These are phyloP conservation scores for Fusarium siculi DNA, from an alignment of 2,329 filamentous ascomycete species.

Conservation along the genomic window DNA sequence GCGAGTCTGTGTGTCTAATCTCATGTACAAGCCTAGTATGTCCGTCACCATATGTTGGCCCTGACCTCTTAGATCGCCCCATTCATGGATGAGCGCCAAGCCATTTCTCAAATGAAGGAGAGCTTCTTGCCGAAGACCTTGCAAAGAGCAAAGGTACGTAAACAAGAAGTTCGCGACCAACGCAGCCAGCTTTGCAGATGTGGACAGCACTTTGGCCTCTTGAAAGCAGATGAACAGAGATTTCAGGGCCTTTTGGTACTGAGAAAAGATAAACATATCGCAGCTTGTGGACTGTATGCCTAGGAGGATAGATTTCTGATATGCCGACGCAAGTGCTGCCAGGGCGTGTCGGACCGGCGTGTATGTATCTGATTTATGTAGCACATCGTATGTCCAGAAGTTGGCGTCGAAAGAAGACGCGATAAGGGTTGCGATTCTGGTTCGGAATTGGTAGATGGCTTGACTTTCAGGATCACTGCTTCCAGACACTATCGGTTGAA, in stretches of 20 bases:
- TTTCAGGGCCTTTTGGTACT: background rate
- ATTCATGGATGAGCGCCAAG: background rate
- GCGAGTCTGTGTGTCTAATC: background rate
- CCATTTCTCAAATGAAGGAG: background rate
- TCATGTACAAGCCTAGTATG: background rate
- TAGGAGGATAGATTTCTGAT: background rate
- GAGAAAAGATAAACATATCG: background rate
- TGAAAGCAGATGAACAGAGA: background rate
- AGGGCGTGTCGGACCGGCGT: background rate
- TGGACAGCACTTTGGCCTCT: rapidly evolving
- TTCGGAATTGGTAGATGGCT: slow-evolving; percentile 7
- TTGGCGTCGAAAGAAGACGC: background rate
- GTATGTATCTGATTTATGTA: background rate
- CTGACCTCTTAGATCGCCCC: rapidly evolving
- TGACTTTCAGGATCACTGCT: background rate
- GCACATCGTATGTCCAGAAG: background rate
- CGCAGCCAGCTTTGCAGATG: background rate
- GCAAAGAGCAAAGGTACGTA: background rate
- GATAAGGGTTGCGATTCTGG: background rate
- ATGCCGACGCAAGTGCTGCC: background rate
- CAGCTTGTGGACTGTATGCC: background rate
- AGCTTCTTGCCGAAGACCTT: background rate
- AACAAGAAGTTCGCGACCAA: background rate
- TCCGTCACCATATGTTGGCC: background rate
- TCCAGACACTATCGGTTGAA: background rate